Conservation (phyloP, 2,329 filamentous ascomycete genomes). For the Zymoseptoria ardabiliae region DNA sequence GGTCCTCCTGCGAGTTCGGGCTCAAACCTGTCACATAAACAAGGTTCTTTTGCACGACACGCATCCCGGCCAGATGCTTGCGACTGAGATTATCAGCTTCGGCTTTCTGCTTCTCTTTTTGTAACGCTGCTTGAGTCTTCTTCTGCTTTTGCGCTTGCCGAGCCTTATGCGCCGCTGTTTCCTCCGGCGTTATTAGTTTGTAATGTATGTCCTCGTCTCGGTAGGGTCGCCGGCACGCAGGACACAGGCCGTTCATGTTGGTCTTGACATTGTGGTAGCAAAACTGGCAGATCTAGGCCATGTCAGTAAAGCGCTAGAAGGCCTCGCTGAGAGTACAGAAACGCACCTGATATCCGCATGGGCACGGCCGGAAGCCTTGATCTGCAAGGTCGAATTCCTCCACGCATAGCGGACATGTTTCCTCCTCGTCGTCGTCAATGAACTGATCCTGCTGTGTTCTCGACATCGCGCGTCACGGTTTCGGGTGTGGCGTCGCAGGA, state of each 20-base stretch:
- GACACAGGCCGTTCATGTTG: conserved; percentile 94
- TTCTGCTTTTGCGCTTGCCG: conserved; percentile 77
- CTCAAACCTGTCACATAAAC: conserved; percentile 96
- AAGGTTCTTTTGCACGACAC: conserved; percentile 96
- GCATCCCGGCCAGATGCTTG: conserved; percentile 89
- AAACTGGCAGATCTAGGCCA: conserved; percentile 85
- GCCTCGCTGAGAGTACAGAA: conserved; percentile 9
- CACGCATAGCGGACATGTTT: conserved; percentile 84
- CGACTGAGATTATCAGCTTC: conserved; percentile 93
- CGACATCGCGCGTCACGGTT: conserved; percentile 35
- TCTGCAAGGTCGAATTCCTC: conserved; percentile 98
- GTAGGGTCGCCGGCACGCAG: conserved; percentile 92
- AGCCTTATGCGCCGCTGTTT: conserved; percentile 67
- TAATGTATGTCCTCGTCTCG: conserved; percentile 96
- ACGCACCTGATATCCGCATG: conserved; percentile 91
- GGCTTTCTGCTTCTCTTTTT: conserved; percentile 92
- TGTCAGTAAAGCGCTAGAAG: not conserved
- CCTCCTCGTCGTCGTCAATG: conserved; percentile 48
- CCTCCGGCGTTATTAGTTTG: conserved; percentile 89
- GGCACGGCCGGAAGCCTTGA: conserved; percentile 93
- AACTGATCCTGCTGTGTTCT: conserved; percentile 46
- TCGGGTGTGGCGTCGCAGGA: conserved; percentile 15
- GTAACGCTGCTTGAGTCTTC: conserved; percentile 80
- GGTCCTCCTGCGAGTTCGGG: conserved; percentile 85
- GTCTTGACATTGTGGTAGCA: conserved; percentile 99